A percentile compares a stretch with the other conserved stretches of the same genome.
Evolutionary conservation across 31 red algal genomes (phyloP).

Genomic region (Asparagopsis taxiformis): DNA sequence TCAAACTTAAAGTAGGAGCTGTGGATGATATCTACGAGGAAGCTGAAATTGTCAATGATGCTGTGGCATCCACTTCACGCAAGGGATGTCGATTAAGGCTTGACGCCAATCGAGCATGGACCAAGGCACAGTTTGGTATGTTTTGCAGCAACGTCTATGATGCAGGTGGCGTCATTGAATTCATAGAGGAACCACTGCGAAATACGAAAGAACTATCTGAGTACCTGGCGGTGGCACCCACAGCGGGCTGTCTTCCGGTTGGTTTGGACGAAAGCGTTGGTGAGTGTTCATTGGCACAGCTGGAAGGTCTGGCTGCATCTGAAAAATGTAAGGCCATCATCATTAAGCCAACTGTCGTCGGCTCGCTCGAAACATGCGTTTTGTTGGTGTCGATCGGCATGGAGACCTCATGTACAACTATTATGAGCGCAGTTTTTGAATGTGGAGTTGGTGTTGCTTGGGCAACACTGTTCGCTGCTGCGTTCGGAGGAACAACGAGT

Average conservation of each 20-base stretch:
- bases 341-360: slow-evolving; percentile 71
- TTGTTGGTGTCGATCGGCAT: neutral
- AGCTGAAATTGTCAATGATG: neutral
- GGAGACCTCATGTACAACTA: slow-evolving; percentile 8
- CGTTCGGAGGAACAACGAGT: neutral
- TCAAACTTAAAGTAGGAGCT: slow-evolving; percentile 65
- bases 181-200: slow-evolving; percentile 67
- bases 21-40: slow-evolving; percentile 9
- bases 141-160: slow-evolving; percentile 4
- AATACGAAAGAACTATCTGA: neutral
- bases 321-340: slow-evolving; percentile 21
- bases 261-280: slow-evolving; percentile 48
- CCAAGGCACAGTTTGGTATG: slow-evolving; percentile 13
- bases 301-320: slow-evolving; percentile 7
- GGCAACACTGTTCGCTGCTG: slow-evolving; percentile 52
- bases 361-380: slow-evolving; percentile 23
- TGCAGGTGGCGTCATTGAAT: slow-evolving; percentile 31
- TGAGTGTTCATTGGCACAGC: slow-evolving; percentile 9
- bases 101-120: slow-evolving; percentile 80
- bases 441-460: slow-evolving; percentile 69
- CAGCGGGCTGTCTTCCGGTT: neutral
- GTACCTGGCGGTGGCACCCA: slow-evolving; percentile 1
- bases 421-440: slow-evolving; percentile 73
- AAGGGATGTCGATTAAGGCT: slow-evolving; percentile 28
- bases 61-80: neutral